Evolutionary conservation across 78 protist species (phyloP).

Genomic region (Chrysochromulina tobinii): DNA sequence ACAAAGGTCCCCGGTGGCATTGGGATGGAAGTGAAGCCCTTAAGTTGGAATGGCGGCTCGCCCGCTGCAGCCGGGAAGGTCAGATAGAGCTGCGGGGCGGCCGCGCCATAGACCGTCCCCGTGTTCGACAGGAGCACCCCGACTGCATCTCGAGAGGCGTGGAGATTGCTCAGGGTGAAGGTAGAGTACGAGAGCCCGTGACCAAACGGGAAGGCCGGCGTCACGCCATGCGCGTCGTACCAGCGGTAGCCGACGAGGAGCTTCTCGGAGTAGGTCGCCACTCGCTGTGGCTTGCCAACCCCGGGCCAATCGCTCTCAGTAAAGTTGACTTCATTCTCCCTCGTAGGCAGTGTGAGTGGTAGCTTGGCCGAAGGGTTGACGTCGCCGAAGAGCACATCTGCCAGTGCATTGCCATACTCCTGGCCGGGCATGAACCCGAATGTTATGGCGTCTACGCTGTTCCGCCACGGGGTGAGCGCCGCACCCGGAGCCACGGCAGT

Average conservation of each 20-base stretch:
- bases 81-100: conserved; percentile 3
- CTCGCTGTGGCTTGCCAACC: not conserved
- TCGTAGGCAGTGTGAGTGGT: conserved; percentile 58
- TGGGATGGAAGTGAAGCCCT: not conserved
- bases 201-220: conserved; percentile 57
- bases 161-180: not conserved
- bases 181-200: conserved; percentile 2
- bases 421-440: conserved; percentile 47
- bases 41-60: not conserved
- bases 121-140: conserved; percentile 28
- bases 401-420: conserved; percentile 56
- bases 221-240: conserved; percentile 30
- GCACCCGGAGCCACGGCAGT: conserved; percentile 16
- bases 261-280: conserved; percentile 39
- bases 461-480: conserved; percentile 50
- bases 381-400: conserved; percentile 51
- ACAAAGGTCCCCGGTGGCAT: not conserved
- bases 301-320: not conserved
- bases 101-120: conserved; percentile 23
- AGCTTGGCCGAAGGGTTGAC: conserved; percentile 54
- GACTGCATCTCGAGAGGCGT: not conserved
- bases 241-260: conserved; percentile 62
- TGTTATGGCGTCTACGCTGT: not conserved
- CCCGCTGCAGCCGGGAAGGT: not conserved
- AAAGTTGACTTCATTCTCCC: not conserved